These are phyloP conservation scores for Epichloe coenophiala DNA, from an alignment of 2,329 filamentous ascomycete species.

Conservation along the genomic window DNA sequence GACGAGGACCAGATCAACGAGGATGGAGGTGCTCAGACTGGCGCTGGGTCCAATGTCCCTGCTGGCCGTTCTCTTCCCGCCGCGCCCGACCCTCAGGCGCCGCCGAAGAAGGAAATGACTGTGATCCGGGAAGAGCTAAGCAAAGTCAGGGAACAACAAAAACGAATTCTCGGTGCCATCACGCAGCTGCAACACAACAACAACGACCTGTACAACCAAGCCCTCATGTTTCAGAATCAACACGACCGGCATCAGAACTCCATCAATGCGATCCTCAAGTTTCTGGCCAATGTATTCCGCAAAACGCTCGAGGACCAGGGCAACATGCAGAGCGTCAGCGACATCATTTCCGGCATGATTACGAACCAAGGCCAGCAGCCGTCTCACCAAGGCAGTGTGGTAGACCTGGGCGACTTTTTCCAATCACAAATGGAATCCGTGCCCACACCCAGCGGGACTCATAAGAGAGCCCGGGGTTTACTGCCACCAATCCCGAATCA, in stretches of 20 bases:
- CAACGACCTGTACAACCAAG: constrained; percentile 75
- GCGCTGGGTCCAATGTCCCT: constrained; percentile 9
- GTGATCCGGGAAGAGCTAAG: constrained; percentile 68
- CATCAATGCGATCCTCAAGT: constrained; percentile 96
- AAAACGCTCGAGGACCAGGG: constrained; percentile 71
- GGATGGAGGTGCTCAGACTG: constrained; percentile 24
- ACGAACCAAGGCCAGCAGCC: constrained; percentile 36
- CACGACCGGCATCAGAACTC: constrained; percentile 97
- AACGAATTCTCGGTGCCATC: constrained; percentile 73
- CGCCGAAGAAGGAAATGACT: constrained; percentile 60
- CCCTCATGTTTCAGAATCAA: constrained; percentile 75
- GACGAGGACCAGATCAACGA: constrained; percentile 55
- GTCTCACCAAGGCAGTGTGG: constrained; percentile 40
- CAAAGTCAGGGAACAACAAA: constrained; percentile 72
- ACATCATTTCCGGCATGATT: constrained; percentile 69
- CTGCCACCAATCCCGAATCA: constrained; percentile 38
- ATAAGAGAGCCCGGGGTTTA: constrained; percentile 40
- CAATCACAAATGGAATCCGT: constrained; percentile 29
- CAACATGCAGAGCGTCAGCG: constrained; percentile 61
- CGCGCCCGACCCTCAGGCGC: constrained; percentile 30
- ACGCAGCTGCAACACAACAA: constrained; percentile 72
- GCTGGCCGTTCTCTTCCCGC: constrained; percentile 22
- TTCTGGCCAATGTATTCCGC: constrained; percentile 91
- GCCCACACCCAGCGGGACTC: constrained; percentile 24
- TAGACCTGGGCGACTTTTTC: constrained; percentile 47